Evolutionary conservation across 2,329 filamentous ascomycete species (phyloP).

Genomic region (Colletotrichum somersetense): DNA sequence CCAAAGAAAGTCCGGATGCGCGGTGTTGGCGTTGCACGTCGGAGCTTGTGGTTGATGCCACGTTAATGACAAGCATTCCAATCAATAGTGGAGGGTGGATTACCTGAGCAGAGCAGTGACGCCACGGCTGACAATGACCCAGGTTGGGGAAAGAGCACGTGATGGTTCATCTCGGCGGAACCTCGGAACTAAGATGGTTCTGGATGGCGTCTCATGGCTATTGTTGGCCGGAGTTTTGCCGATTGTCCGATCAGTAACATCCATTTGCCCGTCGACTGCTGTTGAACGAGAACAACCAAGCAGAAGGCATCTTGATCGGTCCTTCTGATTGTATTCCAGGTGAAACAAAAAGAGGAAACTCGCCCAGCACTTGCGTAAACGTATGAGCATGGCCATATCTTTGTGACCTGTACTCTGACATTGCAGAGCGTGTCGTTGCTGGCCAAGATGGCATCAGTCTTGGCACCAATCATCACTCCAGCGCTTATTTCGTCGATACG

Average conservation of each 20-base stretch:
- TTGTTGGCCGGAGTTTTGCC: neutral
- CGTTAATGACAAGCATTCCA: constrained; percentile 46
- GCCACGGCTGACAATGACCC: constrained; percentile 15
- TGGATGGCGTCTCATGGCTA: neutral
- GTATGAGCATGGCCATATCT: neutral
- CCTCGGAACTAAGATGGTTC: constrained; percentile 3
- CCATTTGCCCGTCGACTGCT: neutral
- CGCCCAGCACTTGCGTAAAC: neutral
- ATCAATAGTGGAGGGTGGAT: constrained; percentile 27
- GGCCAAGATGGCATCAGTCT: constrained; percentile 32
- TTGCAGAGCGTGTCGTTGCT: neutral
- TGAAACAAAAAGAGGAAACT: neutral
- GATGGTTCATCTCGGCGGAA: neutral
- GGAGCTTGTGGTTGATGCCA: constrained; percentile 48
- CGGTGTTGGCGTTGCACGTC: constrained; percentile 29
- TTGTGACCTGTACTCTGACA: neutral
- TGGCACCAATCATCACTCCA: constrained; percentile 54
- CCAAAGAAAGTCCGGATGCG: constrained; percentile 31
- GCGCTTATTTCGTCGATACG: constrained; percentile 57
- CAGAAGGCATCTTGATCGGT: neutral
- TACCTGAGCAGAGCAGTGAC: constrained; percentile 42
- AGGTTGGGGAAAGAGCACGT: constrained; percentile 19
- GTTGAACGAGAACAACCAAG: neutral
- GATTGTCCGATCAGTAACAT: neutral
- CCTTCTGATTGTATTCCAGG: neutral